Evolutionary conservation across 441 rosid species (phyloP).

Genomic region (Arabidopsis hybrid): DNA sequence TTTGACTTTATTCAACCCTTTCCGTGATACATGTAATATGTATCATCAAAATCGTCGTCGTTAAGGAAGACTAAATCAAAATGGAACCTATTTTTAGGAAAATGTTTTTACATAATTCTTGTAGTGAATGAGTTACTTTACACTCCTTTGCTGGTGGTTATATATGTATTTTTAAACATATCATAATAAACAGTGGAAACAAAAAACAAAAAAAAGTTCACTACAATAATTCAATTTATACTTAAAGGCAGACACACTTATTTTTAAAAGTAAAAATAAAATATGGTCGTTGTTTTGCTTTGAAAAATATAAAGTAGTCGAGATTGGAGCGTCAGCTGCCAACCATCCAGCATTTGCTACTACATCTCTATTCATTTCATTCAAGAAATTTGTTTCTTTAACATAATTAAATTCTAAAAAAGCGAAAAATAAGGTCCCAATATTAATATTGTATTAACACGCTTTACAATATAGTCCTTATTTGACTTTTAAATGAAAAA

Average conservation of each 20-base stretch:
- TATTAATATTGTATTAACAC: constrained; percentile 15
- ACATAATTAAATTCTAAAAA: not conserved
- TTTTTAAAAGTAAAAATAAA: not conserved
- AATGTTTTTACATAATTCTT: not conserved
- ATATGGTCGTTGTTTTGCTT: constrained; percentile 30
- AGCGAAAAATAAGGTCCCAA: constrained; percentile 1
- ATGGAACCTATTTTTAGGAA: not conserved
- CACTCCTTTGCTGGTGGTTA: constrained; percentile 19
- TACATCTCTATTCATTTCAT: constrained; percentile 14
- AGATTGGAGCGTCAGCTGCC: constrained; percentile 37
- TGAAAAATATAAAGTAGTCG: constrained; percentile 31
- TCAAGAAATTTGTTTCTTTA: not conserved
- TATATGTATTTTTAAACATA: not conserved
- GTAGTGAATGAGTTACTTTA: constrained; percentile 11
- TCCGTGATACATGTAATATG: constrained; percentile 30
- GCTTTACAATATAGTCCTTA: constrained; percentile 18
- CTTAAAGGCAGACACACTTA: constrained; percentile 5
- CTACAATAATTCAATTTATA: constrained; percentile 14
- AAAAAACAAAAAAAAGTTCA: not conserved
- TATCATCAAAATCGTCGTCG: not conserved
- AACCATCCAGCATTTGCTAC: constrained; percentile 5
- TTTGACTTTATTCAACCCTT: constrained; percentile 36
- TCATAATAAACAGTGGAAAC: not conserved
- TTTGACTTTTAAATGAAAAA: constrained; percentile 37
- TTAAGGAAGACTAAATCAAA: not conserved